A percentile compares a stretch with the other conserved stretches of the same genome.
Evolutionary conservation across 768 basidiomycete genomes (phyloP).

Genomic region (Cytidiella melzeri): DNA sequence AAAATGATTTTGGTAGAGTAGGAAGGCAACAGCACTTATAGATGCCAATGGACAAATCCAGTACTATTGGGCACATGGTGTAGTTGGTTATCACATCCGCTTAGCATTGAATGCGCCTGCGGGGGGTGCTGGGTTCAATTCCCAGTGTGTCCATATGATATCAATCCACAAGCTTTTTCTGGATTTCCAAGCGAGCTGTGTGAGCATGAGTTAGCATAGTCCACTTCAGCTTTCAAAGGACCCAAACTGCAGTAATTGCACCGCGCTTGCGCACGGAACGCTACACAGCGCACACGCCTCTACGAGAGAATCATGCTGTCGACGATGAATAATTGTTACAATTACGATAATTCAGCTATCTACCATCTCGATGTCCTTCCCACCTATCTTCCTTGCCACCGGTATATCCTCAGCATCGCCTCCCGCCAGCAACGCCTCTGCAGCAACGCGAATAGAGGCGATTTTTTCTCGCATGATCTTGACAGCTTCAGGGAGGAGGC

Average conservation of each 20-base stretch:
- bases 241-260: too few relatives aligned
- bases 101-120: slow-evolving; percentile 17
- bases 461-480: slow-evolving; percentile 82
- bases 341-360: slow-evolving; percentile 23
- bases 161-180: too few relatives aligned
- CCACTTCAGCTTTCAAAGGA: too few relatives aligned
- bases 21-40: too few relatives aligned
- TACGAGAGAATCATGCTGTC: too few relatives aligned
- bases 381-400: slow-evolving; percentile 1
- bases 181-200: too few relatives aligned
- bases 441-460: slow-evolving; percentile 47
- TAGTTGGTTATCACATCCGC: slow-evolving; percentile 32
- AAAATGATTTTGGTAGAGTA: too few relatives aligned
- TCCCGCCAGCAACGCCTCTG: slow-evolving; percentile 48
- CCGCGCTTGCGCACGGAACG: too few relatives aligned
- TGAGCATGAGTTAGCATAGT: too few relatives aligned
- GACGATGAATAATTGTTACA: too few relatives aligned
- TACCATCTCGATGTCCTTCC: slow-evolving; percentile 50
- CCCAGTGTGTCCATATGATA: slow-evolving; percentile 12
- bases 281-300: too few relatives aligned
- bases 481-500: slow-evolving; percentile 75
- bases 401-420: slow-evolving; percentile 18
- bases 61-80: slow-evolving; percentile 24
- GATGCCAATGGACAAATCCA: background rate
- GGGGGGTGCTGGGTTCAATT: slow-evolving; percentile 14